Evolutionary conservation across 768 basidiomycete species (phyloP).

Genomic region (Tulasnella sp.): DNA sequence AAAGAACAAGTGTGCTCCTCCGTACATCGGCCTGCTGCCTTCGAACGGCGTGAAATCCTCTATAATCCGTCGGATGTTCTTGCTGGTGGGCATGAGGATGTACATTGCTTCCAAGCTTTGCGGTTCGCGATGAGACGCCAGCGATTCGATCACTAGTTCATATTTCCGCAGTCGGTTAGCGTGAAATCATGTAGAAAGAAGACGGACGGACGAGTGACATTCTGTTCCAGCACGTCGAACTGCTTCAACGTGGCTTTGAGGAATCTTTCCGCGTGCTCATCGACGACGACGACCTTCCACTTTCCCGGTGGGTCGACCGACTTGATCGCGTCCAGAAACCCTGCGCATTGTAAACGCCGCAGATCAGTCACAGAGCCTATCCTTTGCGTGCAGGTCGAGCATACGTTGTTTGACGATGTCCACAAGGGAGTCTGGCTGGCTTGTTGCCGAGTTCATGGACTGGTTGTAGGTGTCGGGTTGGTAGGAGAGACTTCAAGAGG

Average conservation of each 20-base stretch:
- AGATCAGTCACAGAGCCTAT: background rate
- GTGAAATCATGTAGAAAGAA: background rate
- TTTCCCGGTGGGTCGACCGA: conserved; percentile 73
- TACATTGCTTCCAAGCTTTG: conserved; percentile 85
- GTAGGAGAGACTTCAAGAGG: background rate
- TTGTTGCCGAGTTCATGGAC: background rate
- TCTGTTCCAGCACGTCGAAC: conserved; percentile 90
- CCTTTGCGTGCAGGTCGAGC: background rate
- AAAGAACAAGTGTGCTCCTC: conserved; percentile 84
- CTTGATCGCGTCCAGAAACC: conserved; percentile 78
- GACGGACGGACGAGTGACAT: conserved; percentile 83
- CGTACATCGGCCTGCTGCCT: conserved; percentile 54
- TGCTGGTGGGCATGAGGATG: conserved; percentile 84
- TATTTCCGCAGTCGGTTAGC: background rate
- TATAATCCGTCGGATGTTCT: conserved; percentile 87
- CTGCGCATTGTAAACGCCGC: conserved; percentile 28
- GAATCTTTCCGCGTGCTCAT: conserved; percentile 79
- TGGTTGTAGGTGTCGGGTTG: background rate
- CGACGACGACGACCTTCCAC: conserved; percentile 98
- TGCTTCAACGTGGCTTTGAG: conserved; percentile 79
- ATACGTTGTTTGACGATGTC: conserved; percentile 16
- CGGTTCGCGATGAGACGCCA: conserved; percentile 69
- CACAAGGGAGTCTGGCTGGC: conserved; percentile 14
- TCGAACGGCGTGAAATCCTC: conserved; percentile 49
- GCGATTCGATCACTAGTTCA: conserved; percentile 85